Conservation (phyloP, 1,284 basidiomycete genomes). For the Inonotus obliquus region DNA sequence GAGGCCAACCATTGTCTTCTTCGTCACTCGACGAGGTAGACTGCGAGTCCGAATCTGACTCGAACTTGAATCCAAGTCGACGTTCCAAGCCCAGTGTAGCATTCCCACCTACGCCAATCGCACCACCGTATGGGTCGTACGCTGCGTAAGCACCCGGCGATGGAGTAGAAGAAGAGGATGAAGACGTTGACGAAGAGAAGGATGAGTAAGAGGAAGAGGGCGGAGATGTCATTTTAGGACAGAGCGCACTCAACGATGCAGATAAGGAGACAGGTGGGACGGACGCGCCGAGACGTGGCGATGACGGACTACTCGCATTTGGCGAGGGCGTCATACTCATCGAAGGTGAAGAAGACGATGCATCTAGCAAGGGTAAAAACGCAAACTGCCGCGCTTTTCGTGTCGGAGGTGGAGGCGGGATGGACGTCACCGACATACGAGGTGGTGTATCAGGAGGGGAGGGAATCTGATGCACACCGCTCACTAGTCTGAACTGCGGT, state of each 20-base stretch:
- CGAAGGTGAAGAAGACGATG: constrained; percentile 21
- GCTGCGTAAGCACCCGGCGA: constrained; percentile 1
- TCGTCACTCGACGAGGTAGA: not conserved
- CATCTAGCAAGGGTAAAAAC: constrained; percentile 38
- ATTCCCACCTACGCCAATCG: not conserved
- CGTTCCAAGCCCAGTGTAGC: constrained; percentile 8
- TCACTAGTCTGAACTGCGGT: not conserved
- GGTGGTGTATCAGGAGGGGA: constrained; percentile 18
- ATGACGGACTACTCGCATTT: not conserved
- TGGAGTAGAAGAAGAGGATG: not conserved
- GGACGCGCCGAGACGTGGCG: not conserved
- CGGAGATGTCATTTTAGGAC: not conserved
- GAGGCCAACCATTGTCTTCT: constrained; percentile 1
- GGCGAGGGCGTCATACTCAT: not conserved
- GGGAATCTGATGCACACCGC: constrained; percentile 1
- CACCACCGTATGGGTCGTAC: not conserved
- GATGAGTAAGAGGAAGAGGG: not conserved
- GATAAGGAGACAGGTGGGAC: not conserved
- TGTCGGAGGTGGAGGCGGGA: constrained; percentile 25
- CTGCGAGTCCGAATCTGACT: not conserved
- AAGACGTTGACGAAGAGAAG: not conserved
- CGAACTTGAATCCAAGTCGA: constrained; percentile 2
- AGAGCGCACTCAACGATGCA: not conserved
- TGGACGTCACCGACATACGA: constrained; percentile 12
- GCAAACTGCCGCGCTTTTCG: constrained; percentile 32